These are phyloP conservation scores for Beta vulgaris DNA, from an alignment of 148 eudicot genomes.

Conservation along the genomic window DNA sequence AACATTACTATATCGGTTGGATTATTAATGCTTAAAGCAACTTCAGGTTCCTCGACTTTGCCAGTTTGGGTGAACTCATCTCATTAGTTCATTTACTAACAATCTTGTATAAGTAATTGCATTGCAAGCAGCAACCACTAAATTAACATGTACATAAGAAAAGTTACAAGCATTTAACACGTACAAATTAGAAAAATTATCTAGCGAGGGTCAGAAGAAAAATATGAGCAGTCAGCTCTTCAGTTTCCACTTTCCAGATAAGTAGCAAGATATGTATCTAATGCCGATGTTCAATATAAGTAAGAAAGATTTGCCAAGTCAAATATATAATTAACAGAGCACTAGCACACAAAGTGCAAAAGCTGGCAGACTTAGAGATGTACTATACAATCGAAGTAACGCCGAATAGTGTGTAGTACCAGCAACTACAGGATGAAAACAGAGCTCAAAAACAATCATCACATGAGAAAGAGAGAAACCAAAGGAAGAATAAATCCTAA, in stretches of 20 bases:
- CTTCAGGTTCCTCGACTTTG: not conserved
- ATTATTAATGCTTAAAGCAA: not conserved
- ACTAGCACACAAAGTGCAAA: not conserved
- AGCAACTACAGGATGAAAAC: conserved; percentile 4
- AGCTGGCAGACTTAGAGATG: not conserved
- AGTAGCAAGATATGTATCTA: not conserved
- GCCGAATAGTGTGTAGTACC: not conserved
- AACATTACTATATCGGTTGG: not conserved
- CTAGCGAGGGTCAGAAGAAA: not conserved
- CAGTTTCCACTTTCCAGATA: not conserved
- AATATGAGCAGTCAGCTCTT: not conserved
- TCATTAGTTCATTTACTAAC: not conserved
- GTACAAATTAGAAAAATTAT: not conserved
- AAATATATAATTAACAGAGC: not conserved
- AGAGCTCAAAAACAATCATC: not conserved
- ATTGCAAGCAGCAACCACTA: not conserved
- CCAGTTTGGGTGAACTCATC: not conserved
- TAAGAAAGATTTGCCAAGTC: not conserved
- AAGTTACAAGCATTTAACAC: not conserved
- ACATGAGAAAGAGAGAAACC: not conserved
- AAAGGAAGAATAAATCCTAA: not conserved
- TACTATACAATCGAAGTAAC: not conserved
- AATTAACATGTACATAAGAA: not conserved
- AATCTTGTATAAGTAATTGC: not conserved
- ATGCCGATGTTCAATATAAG: not conserved